These are phyloP conservation scores for Wickerhamomyces chambardii DNA, from an alignment of 805 yeast species.

Conservation along the genomic window DNA sequence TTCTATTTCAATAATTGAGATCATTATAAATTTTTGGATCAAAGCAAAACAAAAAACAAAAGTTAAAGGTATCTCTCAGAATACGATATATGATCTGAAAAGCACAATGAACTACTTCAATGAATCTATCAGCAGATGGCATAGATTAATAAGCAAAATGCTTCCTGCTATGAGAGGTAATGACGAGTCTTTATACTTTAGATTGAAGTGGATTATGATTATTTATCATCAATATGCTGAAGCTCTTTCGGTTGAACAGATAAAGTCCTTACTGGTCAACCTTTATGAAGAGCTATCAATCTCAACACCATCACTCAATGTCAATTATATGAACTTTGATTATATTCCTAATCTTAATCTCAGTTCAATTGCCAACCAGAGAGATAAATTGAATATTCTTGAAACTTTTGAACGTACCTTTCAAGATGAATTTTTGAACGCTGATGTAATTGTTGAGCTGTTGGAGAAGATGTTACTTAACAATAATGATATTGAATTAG, in stretches of 20 bases:
- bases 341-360: constrained; percentile 48
- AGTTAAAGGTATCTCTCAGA: constrained; percentile 2
- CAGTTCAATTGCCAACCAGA: constrained; percentile 44
- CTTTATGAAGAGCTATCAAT: constrained; percentile 12
- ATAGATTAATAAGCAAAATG: no score
- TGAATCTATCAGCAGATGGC: neutral
- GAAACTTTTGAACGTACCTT: constrained; percentile 42
- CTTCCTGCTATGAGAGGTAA: neutral
- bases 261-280: constrained; percentile 17
- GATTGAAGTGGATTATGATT: constrained; percentile 41
- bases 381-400: constrained; percentile 65
- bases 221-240: constrained; percentile 33
- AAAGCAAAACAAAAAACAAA: constrained; percentile 16
- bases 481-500: constrained; percentile 10
- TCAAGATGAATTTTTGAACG: constrained; percentile 11
- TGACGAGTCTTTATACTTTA: constrained; percentile 15
- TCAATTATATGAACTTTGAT: constrained; percentile 48
- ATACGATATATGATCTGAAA: neutral
- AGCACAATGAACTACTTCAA: neutral
- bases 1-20: constrained; percentile 32
- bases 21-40: constrained; percentile 34
- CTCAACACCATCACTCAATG: constrained; percentile 7
- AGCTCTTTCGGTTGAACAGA: constrained; percentile 21
- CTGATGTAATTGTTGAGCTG: constrained; percentile 20
- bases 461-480: constrained; percentile 35